These are phyloP conservation scores for Trichoderma gamsii DNA, from an alignment of 495 filamentous ascomycete species.

Conservation along the genomic window DNA sequence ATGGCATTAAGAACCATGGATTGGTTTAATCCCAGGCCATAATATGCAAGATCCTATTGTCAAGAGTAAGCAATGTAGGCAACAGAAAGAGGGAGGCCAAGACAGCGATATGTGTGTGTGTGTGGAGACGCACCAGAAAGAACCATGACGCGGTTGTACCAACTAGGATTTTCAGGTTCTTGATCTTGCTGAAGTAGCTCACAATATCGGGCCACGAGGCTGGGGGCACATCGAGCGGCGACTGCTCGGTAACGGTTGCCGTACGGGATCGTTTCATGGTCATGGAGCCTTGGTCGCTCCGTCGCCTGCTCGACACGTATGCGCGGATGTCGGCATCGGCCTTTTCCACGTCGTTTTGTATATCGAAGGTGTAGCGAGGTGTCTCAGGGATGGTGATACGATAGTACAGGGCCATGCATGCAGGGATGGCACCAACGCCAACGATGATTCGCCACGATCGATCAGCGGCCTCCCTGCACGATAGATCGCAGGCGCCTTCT, in stretches of 20 bases:
- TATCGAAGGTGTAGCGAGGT: conserved; percentile 73
- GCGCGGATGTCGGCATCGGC: conserved; percentile 61
- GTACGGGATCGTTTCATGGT: conserved; percentile 14
- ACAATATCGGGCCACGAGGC: conserved; percentile 62
- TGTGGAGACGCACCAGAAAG: conserved; percentile 51
- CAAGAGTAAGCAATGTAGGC: not conserved
- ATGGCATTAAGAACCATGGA: conserved; percentile 62
- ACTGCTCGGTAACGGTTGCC: conserved; percentile 16
- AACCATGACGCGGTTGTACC: conserved; percentile 81
- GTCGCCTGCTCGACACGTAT: conserved; percentile 51
- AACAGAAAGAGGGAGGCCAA: not conserved
- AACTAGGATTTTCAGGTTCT: conserved; percentile 65
- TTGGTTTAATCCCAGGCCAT: conserved; percentile 75
- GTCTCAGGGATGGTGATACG: conserved; percentile 78
- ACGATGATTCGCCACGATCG: conserved; percentile 79
- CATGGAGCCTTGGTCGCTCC: conserved; percentile 40
- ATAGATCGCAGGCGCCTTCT: conserved; percentile 47
- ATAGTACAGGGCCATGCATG: conserved; percentile 66
- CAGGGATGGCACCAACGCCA: conserved; percentile 72
- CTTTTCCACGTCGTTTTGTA: conserved; percentile 61
- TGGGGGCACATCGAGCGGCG: conserved; percentile 50
- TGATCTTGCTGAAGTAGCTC: conserved; percentile 61
- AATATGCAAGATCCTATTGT: conserved; percentile 55
- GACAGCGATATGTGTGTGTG: not conserved
- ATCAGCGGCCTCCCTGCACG: conserved; percentile 65